Percentiles rank a stretch among this genome's conserved stretches.
Conservation (phyloP, 2,329 filamentous ascomycete genomes). For the Claviceps sorghi region DNA sequence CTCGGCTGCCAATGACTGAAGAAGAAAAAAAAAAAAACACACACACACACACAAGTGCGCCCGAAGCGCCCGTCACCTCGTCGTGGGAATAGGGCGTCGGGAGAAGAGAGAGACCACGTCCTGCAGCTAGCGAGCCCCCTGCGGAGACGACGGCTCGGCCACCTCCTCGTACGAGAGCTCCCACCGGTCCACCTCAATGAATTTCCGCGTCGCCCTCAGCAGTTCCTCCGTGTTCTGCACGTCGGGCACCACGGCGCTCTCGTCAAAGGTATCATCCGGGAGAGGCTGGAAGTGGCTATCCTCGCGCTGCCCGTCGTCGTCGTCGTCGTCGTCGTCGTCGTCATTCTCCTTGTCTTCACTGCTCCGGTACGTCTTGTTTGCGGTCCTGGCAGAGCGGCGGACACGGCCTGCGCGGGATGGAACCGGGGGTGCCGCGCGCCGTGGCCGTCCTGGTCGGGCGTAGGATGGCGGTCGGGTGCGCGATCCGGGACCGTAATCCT, state of each 20-base stretch:
- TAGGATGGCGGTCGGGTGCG: neutral
- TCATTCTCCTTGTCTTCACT: slow-evolving; percentile 47
- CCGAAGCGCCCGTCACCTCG: neutral
- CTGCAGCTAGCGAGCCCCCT: slow-evolving; percentile 27
- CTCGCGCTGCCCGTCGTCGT: slow-evolving; percentile 16
- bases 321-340: slow-evolving; percentile 16
- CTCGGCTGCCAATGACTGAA: too few relatives aligned
- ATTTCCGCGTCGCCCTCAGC: slow-evolving; percentile 45
- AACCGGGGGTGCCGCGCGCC: slow-evolving; percentile 17
- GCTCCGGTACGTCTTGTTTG: slow-evolving; percentile 34
- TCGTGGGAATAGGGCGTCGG: too few relatives aligned
- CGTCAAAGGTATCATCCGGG: slow-evolving; percentile 30
- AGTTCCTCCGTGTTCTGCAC: slow-evolving; percentile 35
- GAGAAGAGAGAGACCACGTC: neutral
- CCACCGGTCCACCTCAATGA: slow-evolving; percentile 56
- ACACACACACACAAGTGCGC: neutral
- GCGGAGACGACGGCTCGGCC: slow-evolving; percentile 39
- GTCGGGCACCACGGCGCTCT: slow-evolving; percentile 17
- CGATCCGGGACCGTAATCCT: slow-evolving; percentile 34
- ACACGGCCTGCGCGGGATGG: slow-evolving; percentile 11
- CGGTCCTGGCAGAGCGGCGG: slow-evolving; percentile 13
- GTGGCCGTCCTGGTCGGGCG: neutral
- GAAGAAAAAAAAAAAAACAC: neutral
- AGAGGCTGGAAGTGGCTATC: slow-evolving; percentile 27
- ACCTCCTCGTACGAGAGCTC: slow-evolving; percentile 53